Base-by-base conservation (phyloP, 2,329 filamentous ascomycete genomes). In the Scytalidium lignicola region DNA sequence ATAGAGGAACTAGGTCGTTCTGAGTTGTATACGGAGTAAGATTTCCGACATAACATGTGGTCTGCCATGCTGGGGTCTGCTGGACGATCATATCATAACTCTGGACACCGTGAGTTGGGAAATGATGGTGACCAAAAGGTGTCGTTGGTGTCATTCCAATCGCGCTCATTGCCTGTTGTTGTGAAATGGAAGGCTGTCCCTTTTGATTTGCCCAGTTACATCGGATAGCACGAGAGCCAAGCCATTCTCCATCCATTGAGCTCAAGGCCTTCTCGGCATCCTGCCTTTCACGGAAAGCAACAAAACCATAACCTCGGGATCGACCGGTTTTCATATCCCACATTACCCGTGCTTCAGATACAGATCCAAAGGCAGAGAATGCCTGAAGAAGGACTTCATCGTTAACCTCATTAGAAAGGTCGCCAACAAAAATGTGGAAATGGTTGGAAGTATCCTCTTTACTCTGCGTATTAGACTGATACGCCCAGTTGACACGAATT, bases 161-260 rank as follows among this genome's bases (percentile, higher is more conserved):
- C 51, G 90, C 87, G 54, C 86, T 86, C 90, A 99, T 93, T 32
- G 90, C 90, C 70, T 95, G 90, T 72, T 97, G 93, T 73, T 99
- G 92, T 44, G 91, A 90, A 69, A 97, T 96, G 2, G 93, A 97
- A 49, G 93, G 93, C 66, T 99, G 93, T n/a, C 93, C 93, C 77
- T 99, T 99, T 67, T 99, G 93, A 74, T 99, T 99, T 53, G 93
- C 93, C 93, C 93, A 99, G 77, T 99, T 99, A 80, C 92, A 97
- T 61, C 93, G 91, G 65, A 99, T 99, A 39, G 93, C 93, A 57
- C 93, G 88, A 62, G 93, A 97, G 48, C 93, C 93, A 46, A 99
- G 85, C 93, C 93, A 99, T 74, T 99, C 93, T 55, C 93, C 93
- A 64, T 99, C 93, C 93, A 99, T 99, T 55, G 90, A 90, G 72